Base-by-base conservation (phyloP, 352 stramenopile species). In the Phytopythium vexans region DNA sequence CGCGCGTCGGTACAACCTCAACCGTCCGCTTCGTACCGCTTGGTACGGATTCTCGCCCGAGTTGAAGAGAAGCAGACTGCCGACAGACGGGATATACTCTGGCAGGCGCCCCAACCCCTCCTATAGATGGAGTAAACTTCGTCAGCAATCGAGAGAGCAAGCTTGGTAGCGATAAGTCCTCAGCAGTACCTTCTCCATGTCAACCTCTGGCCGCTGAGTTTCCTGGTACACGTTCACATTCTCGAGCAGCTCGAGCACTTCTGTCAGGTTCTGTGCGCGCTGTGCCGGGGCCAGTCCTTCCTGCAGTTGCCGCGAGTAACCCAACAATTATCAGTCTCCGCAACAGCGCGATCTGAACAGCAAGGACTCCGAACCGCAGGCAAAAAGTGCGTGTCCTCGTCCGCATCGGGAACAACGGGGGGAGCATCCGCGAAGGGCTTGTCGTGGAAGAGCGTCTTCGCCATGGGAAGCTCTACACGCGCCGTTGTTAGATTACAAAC, bases 11-110 rank as follows among this genome's bases (percentile, higher is more conserved):
- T 21, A 40, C 8, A 15, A 35, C 11, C 14, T 12, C 36, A 42
- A 5, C 2, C 21, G 21, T 27, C 21, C 21, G 21, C 4, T 35
- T 6, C 48, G 34, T 49, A 92, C 85, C 70, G 91, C 89, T 56
- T 95, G 82, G 59, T 95, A 95, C 41, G 85, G 85, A 45, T 92
- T 95, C 66, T 95, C 79, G 16, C 80, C 81, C 8, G 85, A 95
- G 54, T 95, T 95, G 60, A 95, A 95, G 14, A 95, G 70, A 64
- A 95, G 47, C 14, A 95, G 77, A 49, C 79, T 90, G 16, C 82
- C 85, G 8, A 95, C 70, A 0, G 85, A 92, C 32, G 82, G 77
- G 14, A 95, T 88, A 50, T 91, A 85, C 60, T 93, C 85, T 3
- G 85, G 85, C 39, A 95, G 56, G 10, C 75, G 68, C 1, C 85